phyloP scores from a whole-genome alignment of 2,329 filamentous ascomycete species.

The Pestalotiopsis sp. region DNA sequence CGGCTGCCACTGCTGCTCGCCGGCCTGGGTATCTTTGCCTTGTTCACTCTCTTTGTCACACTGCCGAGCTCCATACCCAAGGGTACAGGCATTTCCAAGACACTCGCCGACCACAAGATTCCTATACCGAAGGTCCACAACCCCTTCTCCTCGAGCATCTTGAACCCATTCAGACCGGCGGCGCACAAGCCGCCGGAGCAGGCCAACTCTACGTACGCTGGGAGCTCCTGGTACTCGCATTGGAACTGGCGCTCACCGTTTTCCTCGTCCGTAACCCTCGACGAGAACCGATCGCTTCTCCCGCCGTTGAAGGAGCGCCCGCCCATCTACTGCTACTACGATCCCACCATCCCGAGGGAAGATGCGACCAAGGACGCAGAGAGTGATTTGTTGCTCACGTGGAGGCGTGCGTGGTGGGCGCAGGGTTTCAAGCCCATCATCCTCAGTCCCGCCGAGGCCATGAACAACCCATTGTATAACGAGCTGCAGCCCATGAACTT shows the following conservation, averaged over 20 bases:
- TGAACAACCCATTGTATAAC: conserved; percentile 78
- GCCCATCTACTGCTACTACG: conserved; percentile 90
- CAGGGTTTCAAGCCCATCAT: conserved; percentile 88
- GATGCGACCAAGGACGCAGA: conserved; percentile 70
- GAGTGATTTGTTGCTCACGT: conserved; percentile 77
- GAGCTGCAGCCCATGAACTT: conserved; percentile 66
- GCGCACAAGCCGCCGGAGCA: conserved; percentile 74
- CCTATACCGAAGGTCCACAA: conserved; percentile 51
- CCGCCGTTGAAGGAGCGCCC: conserved; percentile 73
- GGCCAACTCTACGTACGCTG: conserved; percentile 76
- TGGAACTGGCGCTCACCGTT: conserved; percentile 93
- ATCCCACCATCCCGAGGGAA: conserved; percentile 64
- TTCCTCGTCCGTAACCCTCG: conserved; percentile 76
- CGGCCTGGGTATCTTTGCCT: conserved; percentile 52
- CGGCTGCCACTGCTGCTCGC: conserved; percentile 55
- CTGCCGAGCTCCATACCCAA: conserved; percentile 50
- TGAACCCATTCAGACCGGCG: conserved; percentile 69
- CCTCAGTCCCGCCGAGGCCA: conserved; percentile 76
- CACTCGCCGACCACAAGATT: conserved; percentile 49
- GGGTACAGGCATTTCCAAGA: conserved; percentile 49
- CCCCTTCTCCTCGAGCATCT: conserved; percentile 48
- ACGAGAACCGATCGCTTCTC: conserved; percentile 81
- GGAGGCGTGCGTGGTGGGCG: conserved; percentile 95
- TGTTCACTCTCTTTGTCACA: conserved; percentile 55
- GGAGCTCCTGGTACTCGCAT: conserved; percentile 82